phyloP scores from a whole-genome alignment of 208 protist species.

The Acanthamoeba culbertsoni region DNA sequence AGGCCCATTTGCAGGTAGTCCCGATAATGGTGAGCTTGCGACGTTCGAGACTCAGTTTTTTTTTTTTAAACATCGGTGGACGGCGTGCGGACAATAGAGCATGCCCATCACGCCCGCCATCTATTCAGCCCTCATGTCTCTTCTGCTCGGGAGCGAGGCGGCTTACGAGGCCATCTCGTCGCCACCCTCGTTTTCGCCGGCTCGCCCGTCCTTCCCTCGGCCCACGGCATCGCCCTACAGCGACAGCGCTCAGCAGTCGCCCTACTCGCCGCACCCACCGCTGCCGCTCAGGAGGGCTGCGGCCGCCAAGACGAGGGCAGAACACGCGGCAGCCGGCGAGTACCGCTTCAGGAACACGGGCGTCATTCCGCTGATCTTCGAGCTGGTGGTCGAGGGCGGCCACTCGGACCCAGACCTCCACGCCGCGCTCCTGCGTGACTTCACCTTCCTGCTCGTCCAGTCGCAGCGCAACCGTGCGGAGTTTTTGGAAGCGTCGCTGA shows the following conservation, averaged over 20 bases:
- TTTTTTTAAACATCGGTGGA: not conserved
- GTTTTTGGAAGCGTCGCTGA: constrained; percentile 17
- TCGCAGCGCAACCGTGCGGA: not conserved
- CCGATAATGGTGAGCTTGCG: too few species aligned
- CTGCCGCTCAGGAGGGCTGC: not conserved
- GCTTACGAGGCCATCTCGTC: not conserved
- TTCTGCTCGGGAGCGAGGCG: constrained; percentile 1
- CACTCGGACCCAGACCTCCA: not conserved
- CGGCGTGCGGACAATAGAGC: not conserved
- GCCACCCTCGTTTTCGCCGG: not conserved
- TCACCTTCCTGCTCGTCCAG: constrained; percentile 15
- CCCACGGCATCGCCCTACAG: not conserved
- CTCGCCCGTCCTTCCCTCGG: not conserved
- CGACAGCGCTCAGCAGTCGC: not conserved
- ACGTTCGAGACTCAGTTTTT: too few species aligned
- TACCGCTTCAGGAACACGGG: constrained; percentile 10
- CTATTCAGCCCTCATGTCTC: not conserved
- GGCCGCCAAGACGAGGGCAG: too few species aligned
- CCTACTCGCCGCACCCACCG: not conserved
- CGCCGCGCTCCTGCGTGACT: not conserved
- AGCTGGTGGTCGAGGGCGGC: constrained; percentile 34
- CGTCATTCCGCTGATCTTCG: constrained; percentile 36
- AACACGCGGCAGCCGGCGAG: not conserved
- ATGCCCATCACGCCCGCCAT: not conserved
- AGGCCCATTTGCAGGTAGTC: not conserved